These are phyloP conservation scores for Ophiocordyceps australis DNA, from an alignment of 2,329 filamentous ascomycete species.

Conservation along the genomic window DNA sequence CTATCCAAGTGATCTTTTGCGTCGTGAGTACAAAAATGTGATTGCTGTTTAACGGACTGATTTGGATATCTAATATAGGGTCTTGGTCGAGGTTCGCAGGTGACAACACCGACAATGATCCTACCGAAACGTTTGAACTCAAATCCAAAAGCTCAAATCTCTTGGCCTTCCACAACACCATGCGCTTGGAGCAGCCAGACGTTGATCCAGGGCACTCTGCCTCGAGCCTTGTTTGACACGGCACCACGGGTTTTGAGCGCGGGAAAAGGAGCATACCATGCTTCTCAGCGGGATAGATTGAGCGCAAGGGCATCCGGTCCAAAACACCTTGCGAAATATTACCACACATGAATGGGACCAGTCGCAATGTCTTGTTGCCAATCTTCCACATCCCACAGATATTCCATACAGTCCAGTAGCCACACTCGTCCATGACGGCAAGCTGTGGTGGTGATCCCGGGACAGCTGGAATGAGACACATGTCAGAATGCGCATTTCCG, in stretches of 20 bases:
- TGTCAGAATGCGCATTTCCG: slow-evolving; percentile 37
- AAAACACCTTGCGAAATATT: slow-evolving; percentile 22
- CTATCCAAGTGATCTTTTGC: slow-evolving; percentile 28
- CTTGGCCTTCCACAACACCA: slow-evolving; percentile 18
- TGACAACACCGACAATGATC: slow-evolving; percentile 9
- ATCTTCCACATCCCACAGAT: slow-evolving; percentile 20
- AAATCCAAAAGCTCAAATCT: slow-evolving; percentile 17
- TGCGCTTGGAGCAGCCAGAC: slow-evolving; percentile 3
- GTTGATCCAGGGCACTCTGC: no score
- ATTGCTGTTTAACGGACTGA: slow-evolving; percentile 23
- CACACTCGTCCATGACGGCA: slow-evolving; percentile 44
- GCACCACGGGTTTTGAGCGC: no score
- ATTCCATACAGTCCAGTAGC: slow-evolving; percentile 53
- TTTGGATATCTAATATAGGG: slow-evolving; percentile 35
- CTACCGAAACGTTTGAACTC: slow-evolving; percentile 11
- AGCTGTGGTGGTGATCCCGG: slow-evolving; percentile 36
- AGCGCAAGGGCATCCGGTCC: slow-evolving; percentile 11
- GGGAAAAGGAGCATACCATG: slow-evolving; percentile 26
- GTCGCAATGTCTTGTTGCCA: slow-evolving; percentile 13
- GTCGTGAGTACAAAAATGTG: slow-evolving; percentile 43
- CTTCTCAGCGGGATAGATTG: slow-evolving; percentile 13
- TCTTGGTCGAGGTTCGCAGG: slow-evolving; percentile 11
- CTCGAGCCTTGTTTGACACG: no score
- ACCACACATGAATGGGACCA: slow-evolving; percentile 19
- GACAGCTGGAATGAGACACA: slow-evolving; percentile 40